Evolutionary conservation across 331 rosid genomes (phyloP), one percentile per base, ranked within the genome.

Genomic region (Prunus yedoensis): DNA sequence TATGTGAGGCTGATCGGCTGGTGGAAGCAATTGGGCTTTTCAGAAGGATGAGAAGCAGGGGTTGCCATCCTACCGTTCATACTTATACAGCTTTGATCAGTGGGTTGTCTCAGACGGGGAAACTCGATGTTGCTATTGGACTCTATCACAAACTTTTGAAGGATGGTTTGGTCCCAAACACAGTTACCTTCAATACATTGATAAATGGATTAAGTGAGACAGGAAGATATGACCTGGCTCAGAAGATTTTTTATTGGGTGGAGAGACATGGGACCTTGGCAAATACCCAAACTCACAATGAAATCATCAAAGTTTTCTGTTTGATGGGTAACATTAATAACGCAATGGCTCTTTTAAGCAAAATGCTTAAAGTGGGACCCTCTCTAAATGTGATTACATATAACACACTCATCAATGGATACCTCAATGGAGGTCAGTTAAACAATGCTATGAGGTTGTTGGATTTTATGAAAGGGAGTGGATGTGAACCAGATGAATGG

Each of bases 61-160:
- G 85, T 47, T 81, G 88, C 62, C 35, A 13, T 74, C 85, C 82
- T 0, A 84, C 78, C 17, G 68, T 81, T 66, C 85, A 81, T 46
- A 84, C 85, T 35, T 74, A 66, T 71, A 84, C 88, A 45, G 83
- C 85, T 17, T 35, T 84, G 72, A 75, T 84, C 21, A 78, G 81
- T 20, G 85, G 88, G 62, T 75, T 84, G 71, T 75, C 71, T 59
- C 76, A 54, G 62, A 62, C 65, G 5, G 81, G 88, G 65, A 78
- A 84, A 71, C 58, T 74, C 38, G 59, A 74, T 54, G 73, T 84
- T 78, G 79, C 85, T 45, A 70, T 81, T 51, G 88, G 88, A 53
- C 61, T 84, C 66, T 84, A 84, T 61, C 88, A 84, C 76, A 84
- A 53, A 63, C 83, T 84, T 78, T 52, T 84, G 83, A 82, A 76